Percentiles rank a stretch among this genome's conserved stretches.
phyloP scores from a whole-genome alignment of 2,329 filamentous ascomycete genomes.

The Akanthomyces dipterigenus region DNA sequence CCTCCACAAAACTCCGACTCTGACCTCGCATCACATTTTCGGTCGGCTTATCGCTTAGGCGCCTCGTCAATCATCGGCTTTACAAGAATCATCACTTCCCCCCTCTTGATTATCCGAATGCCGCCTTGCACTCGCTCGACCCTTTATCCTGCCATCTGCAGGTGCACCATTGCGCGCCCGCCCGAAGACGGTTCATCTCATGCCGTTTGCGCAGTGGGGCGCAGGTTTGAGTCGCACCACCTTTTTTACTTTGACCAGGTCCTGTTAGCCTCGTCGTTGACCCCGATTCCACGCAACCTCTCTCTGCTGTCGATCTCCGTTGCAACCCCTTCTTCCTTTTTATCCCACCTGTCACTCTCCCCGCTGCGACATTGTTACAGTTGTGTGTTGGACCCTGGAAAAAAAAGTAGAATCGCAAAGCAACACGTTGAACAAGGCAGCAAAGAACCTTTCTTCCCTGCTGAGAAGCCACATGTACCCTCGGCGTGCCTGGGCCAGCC shows the following conservation, averaged over 20 bases:
- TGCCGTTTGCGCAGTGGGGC: not conserved
- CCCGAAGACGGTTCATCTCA: not conserved
- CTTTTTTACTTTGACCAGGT: not conserved
- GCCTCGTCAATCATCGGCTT: not conserved
- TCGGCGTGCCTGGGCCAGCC: not conserved
- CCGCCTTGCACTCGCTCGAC: not conserved
- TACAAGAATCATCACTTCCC: too few relatives aligned
- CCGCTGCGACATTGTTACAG: not conserved
- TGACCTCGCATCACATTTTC: not conserved
- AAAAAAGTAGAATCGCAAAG: not conserved
- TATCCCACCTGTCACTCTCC: not conserved
- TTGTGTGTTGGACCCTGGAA: not conserved
- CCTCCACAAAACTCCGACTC: conserved; percentile 1
- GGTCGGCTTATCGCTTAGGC: too few relatives aligned
- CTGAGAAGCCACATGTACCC: not conserved
- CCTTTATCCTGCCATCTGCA: not conserved
- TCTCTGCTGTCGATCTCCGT: not conserved
- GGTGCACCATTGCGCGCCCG: too few relatives aligned
- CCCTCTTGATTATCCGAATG: too few relatives aligned
- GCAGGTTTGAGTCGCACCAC: conserved; percentile 2
- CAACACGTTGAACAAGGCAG: not conserved
- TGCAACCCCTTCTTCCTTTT: not conserved
- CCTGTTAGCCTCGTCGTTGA: not conserved
- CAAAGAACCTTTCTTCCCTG: not conserved
- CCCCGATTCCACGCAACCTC: not conserved